Conservation (phyloP, 164 flowering plant species). For the Aristolochia californica region DNA sequence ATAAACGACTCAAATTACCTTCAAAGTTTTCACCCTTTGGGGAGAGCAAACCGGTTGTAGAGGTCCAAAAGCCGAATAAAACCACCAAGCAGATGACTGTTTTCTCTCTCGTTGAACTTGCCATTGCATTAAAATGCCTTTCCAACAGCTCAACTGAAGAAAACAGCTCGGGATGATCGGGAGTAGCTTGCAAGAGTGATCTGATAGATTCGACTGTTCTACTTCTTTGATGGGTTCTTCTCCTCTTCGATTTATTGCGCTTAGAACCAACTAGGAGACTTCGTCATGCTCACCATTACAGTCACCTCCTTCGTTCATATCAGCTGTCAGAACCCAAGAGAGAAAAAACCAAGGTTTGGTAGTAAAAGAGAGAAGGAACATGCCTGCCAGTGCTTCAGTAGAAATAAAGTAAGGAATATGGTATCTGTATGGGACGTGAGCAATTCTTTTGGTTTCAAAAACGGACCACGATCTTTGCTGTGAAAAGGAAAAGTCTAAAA, state of each 20-base stretch:
- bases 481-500: constrained; percentile 5
- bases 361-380: constrained; percentile 33
- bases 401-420: constrained; percentile 16
- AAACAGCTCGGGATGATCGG: constrained; percentile 3
- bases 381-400: constrained; percentile 50
- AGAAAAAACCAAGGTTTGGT: constrained; percentile 16
- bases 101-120: constrained; percentile 16
- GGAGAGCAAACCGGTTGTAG: constrained; percentile 56
- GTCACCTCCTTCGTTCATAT: constrained; percentile 14
- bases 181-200: background rate
- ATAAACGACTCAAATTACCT: constrained; percentile 35
- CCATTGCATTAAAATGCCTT: constrained; percentile 22
- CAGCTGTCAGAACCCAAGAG: constrained; percentile 25
- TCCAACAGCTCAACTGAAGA: constrained; percentile 10
- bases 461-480: too few species aligned
- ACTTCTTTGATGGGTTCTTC: constrained; percentile 14
- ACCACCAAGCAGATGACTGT: constrained; percentile 19
- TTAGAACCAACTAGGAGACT: constrained; percentile 13
- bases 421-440: constrained; percentile 4
- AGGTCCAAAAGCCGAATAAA: constrained; percentile 31
- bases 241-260: constrained; percentile 13
- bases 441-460: constrained; percentile 7
- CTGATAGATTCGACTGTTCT: constrained; percentile 5
- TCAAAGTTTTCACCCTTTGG: constrained; percentile 90
- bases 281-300: constrained; percentile 12